Evolutionary conservation across 352 stramenopile genomes (phyloP).

Genomic region (Globisporangium ultimum): DNA sequence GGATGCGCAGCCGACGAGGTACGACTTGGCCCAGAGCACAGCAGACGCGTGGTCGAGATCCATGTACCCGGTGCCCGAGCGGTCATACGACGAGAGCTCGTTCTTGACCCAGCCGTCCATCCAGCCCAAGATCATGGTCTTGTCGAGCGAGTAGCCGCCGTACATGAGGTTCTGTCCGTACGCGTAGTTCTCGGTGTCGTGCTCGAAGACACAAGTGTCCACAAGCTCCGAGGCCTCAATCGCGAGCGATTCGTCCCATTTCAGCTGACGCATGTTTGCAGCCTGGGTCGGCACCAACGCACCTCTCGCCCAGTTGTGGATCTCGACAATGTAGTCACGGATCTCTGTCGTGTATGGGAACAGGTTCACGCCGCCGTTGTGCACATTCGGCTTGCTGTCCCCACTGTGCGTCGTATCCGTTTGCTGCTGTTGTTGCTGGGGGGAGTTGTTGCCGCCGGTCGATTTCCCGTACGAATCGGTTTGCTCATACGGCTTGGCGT

Average conservation of each 20-base stretch:
- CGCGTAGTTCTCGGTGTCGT: conserved; percentile 34
- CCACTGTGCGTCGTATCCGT: conserved; percentile 1
- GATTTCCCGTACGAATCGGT: conserved; percentile 3
- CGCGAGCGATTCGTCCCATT: conserved; percentile 32
- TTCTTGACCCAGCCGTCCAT: conserved; percentile 31
- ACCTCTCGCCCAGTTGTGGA: conserved; percentile 33
- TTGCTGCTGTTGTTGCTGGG: conserved; percentile 1
- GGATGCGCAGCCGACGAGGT: conserved; percentile 31
- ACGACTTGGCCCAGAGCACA: conserved; percentile 36
- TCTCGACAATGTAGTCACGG: conserved; percentile 29
- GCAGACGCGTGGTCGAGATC: conserved; percentile 36
- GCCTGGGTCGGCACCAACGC: conserved; percentile 20
- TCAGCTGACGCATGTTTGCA: conserved; percentile 35
- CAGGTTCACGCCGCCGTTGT: conserved; percentile 32
- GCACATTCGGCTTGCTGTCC: conserved; percentile 20
- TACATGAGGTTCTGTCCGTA: conserved; percentile 44
- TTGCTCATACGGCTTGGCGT: conserved; percentile 8
- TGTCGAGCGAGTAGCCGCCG: conserved; percentile 20
- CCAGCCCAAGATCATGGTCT: conserved; percentile 22
- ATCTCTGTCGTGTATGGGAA: conserved; percentile 28
- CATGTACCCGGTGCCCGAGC: conserved; percentile 24
- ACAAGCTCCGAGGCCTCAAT: conserved; percentile 36
- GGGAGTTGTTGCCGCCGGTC: not conserved
- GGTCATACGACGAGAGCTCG: conserved; percentile 28
- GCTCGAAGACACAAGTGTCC: conserved; percentile 33